Evolutionary conservation across 2,329 filamentous ascomycete species (phyloP).

Genomic region (Cladophialophora chaetospira): DNA sequence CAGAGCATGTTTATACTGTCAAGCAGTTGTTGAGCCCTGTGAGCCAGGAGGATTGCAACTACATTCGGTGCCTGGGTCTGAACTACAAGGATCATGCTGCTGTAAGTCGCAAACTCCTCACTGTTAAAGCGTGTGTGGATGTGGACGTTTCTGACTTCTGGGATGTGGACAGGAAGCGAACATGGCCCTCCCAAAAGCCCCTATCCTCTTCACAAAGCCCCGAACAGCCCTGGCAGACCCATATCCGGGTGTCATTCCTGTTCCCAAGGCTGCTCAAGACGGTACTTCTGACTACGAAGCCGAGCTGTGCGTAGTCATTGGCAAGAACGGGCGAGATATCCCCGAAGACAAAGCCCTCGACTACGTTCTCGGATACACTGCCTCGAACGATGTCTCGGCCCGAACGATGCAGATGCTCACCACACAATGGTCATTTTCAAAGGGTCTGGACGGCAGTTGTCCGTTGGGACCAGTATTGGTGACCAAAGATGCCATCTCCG

Average conservation of each 20-base stretch:
- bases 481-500: conserved; percentile 38
- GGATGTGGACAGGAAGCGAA: conserved; percentile 38
- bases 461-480: conserved; percentile 42
- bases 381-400: conserved; percentile 46
- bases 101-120: too few species aligned
- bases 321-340: conserved; percentile 42
- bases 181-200: conserved; percentile 41
- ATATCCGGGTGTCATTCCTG: conserved; percentile 35
- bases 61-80: conserved; percentile 50
- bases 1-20: conserved; percentile 33
- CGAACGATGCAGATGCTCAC: conserved; percentile 42
- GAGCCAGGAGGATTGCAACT: conserved; percentile 30
- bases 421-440: conserved; percentile 44
- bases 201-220: conserved; percentile 45
- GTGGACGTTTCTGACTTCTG: too few species aligned
- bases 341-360: conserved; percentile 41
- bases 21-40: conserved; percentile 34
- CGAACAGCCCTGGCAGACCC: conserved; percentile 41
- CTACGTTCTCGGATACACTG: conserved; percentile 46
- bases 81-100: conserved; percentile 48
- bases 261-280: conserved; percentile 41
- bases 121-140: too few species aligned
- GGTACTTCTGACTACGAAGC: conserved; percentile 46
- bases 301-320: conserved; percentile 44
- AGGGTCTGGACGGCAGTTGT: conserved; percentile 46